phyloP scores from a whole-genome alignment of 108 stramenopile genomes.

The Fragilariopsis cylindrus region DNA sequence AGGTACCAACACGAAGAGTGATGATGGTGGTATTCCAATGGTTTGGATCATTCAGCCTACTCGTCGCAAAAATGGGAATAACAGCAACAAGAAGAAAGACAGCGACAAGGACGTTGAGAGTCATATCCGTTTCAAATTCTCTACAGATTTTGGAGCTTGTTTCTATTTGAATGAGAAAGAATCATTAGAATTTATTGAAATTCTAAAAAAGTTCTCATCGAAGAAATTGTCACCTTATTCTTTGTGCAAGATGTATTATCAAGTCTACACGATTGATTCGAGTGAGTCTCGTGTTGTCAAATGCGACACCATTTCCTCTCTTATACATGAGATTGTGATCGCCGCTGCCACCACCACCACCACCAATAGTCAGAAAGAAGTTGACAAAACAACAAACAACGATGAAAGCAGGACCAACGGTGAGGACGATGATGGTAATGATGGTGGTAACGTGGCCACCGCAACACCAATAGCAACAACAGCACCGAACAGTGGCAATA shows the following conservation, averaged over 20 bases:
- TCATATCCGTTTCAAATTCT: constrained; percentile 12
- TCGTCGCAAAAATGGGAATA: background rate
- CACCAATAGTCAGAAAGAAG: too few relatives aligned
- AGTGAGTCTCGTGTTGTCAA: constrained; percentile 15
- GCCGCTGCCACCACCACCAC: background rate
- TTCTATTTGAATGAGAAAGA: constrained; percentile 15
- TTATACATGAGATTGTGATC: constrained; percentile 4
- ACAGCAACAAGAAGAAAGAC: background rate
- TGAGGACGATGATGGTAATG: background rate
- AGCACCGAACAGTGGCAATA: background rate
- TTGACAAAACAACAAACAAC: too few relatives aligned
- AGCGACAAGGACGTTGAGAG: constrained; percentile 1
- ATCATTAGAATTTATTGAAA: constrained; percentile 10
- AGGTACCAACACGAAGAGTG: background rate
- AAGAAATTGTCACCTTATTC: background rate
- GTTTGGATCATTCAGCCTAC: constrained; percentile 22
- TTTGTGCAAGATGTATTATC: constrained; percentile 8
- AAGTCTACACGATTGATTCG: constrained; percentile 12
- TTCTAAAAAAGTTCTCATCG: background rate
- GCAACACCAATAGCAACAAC: background rate
- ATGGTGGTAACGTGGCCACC: background rate
- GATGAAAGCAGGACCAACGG: too few relatives aligned
- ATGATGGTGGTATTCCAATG: background rate
- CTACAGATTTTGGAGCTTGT: constrained; percentile 24
- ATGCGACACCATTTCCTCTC: background rate